Conservation (phyloP, 345 rosid species). For the Gossypium rotundifolium region DNA sequence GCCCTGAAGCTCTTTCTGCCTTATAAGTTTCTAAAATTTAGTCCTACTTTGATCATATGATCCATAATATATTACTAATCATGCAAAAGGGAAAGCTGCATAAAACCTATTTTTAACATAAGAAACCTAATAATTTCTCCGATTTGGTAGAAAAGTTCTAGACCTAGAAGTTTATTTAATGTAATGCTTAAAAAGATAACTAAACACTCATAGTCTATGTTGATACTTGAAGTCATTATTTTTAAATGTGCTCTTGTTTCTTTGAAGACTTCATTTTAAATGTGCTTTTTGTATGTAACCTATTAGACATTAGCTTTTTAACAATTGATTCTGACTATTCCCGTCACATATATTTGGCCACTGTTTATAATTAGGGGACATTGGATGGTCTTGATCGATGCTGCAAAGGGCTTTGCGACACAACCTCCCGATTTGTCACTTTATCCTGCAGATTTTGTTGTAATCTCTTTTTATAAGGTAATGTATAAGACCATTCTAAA, state of each 20-base stretch:
- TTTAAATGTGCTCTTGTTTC: not conserved
- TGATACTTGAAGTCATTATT: not conserved
- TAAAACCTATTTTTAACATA: not conserved
- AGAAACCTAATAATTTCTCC: not conserved
- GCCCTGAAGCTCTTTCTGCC: not conserved
- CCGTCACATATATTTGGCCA: not conserved
- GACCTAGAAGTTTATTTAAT: not conserved
- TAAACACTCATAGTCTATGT: not conserved
- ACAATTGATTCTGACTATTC: not conserved
- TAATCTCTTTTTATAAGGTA: constrained; percentile 75
- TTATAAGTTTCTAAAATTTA: not conserved
- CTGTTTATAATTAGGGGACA: constrained; percentile 36
- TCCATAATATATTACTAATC: not conserved
- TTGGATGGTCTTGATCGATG: constrained; percentile 93
- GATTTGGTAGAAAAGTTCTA: not conserved
- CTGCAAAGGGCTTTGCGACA: constrained; percentile 92
- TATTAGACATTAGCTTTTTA: constrained; percentile 1
- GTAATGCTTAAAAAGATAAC: not conserved
- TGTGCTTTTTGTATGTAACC: not conserved
- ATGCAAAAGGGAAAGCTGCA: not conserved
- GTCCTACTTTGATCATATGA: not conserved
- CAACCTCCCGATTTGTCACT: constrained; percentile 72
- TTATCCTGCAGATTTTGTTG: constrained; percentile 90
- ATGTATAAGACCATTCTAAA: not conserved
- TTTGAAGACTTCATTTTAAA: not conserved